A percentile compares a stretch with the other conserved stretches of the same genome.
phyloP scores from a whole-genome alignment of 768 basidiomycete species.

The Dentipellis fragilis region DNA sequence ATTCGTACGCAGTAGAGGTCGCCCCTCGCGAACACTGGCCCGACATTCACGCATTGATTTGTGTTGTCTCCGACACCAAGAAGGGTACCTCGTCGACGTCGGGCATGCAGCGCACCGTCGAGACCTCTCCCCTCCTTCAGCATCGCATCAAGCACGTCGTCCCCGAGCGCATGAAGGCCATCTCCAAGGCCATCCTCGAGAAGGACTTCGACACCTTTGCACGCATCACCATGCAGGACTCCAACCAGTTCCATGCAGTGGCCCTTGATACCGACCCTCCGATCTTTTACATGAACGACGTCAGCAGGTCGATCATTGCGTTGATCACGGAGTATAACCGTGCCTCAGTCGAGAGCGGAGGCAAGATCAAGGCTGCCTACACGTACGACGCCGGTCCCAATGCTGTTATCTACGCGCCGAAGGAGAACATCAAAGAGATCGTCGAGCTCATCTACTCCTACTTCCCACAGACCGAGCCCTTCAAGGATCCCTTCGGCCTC shows the following conservation, averaged over 20 bases:
- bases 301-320: slow-evolving; percentile 84
- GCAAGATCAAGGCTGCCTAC: slow-evolving; percentile 79
- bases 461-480: slow-evolving; percentile 77
- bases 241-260: slow-evolving; percentile 98
- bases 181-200: slow-evolving; percentile 66
- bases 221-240: slow-evolving; percentile 89
- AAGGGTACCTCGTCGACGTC: slow-evolving; percentile 92
- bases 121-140: slow-evolving; percentile 80
- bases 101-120: slow-evolving; percentile 97
- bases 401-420: slow-evolving; percentile 88
- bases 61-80: slow-evolving; percentile 92
- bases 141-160: slow-evolving; percentile 85
- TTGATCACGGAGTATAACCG: slow-evolving; percentile 92
- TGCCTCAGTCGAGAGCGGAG: slow-evolving; percentile 44
- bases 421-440: slow-evolving; percentile 71
- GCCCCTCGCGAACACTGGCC: slow-evolving; percentile 87
- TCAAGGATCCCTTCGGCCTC: slow-evolving; percentile 67
- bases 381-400: slow-evolving; percentile 99
- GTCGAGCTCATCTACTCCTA: slow-evolving; percentile 65
- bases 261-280: slow-evolving; percentile 95
- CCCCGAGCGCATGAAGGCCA: slow-evolving; percentile 74
- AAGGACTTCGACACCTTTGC: slow-evolving; percentile 88
- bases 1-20: slow-evolving; percentile 83
- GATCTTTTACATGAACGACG: slow-evolving; percentile 99
- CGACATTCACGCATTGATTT: slow-evolving; percentile 93